Percentiles rank a stretch among this genome's conserved stretches.
Evolutionary conservation across 2,329 filamentous ascomycete genomes (phyloP).

Genomic region (Apiospora sp.): DNA sequence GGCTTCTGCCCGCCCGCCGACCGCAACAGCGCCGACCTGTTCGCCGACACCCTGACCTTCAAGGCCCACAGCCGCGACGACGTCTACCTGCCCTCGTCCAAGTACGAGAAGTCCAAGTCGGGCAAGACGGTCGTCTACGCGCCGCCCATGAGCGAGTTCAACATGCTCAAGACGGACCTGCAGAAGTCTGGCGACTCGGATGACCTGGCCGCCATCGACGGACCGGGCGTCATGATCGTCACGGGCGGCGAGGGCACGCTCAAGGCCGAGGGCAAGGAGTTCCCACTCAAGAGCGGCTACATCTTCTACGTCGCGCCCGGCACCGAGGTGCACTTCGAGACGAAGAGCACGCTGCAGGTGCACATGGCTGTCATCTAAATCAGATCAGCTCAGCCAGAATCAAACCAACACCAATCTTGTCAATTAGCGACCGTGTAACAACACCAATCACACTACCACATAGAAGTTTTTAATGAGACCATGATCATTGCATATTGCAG

Average conservation of each 20-base stretch:
- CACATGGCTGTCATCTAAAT: constrained; percentile 47
- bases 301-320: constrained; percentile 73
- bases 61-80: constrained; percentile 65
- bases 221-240: constrained; percentile 70
- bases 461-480: constrained; percentile 7
- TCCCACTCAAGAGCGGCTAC: constrained; percentile 66
- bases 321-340: constrained; percentile 43
- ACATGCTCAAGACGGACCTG: constrained; percentile 69
- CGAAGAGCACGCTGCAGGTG: constrained; percentile 44
- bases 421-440: not conserved
- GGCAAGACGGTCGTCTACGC: constrained; percentile 70
- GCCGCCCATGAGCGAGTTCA: constrained; percentile 76
- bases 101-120: constrained; percentile 58
- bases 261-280: constrained; percentile 58
- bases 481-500: not conserved
- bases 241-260: constrained; percentile 66
- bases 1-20: constrained; percentile 76
- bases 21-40: constrained; percentile 69
- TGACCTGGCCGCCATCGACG: constrained; percentile 59
- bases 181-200: constrained; percentile 63
- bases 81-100: constrained; percentile 58
- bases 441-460: not conserved
- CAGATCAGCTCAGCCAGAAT: not conserved
- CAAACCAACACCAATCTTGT: too few relatives aligned
- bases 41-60: constrained; percentile 70